Evolutionary conservation across 2,329 filamentous ascomycete genomes (phyloP).

Genomic region (Neurospora crassa): DNA sequence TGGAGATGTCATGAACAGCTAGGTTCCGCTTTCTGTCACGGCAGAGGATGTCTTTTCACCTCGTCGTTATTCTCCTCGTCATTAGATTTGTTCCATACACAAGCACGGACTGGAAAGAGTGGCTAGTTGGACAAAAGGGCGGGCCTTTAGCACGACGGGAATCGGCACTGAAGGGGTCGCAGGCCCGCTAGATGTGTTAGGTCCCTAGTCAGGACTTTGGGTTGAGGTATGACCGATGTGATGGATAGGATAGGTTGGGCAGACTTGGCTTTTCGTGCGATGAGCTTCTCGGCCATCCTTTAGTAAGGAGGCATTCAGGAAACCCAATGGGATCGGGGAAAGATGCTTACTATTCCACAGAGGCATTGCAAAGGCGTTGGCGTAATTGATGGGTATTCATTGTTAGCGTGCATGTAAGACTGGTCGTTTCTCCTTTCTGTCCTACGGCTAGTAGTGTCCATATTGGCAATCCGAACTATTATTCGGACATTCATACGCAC

Average conservation of each 20-base stretch:
- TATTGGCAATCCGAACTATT: background rate
- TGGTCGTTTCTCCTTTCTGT: background rate
- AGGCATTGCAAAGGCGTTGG: background rate
- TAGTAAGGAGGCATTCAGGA: background rate
- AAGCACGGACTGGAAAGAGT: background rate
- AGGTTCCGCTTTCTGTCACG: background rate
- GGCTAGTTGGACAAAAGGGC: background rate
- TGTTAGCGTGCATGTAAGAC: background rate
- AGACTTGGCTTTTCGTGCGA: background rate
- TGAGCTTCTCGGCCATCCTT: background rate
- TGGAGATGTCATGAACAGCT: constrained; percentile 39
- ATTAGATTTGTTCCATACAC: background rate
- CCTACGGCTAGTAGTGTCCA: background rate
- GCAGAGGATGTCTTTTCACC: background rate
- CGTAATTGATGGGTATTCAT: background rate
- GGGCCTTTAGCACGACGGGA: constrained; percentile 2
- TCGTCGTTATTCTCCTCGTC: background rate
- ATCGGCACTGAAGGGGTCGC: background rate
- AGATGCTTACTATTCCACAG: background rate
- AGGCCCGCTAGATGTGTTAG: background rate
- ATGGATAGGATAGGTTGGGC: background rate
- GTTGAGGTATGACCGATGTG: background rate
- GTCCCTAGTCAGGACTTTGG: background rate
- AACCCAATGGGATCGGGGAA: background rate
- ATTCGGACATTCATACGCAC: background rate